Percentiles rank a stretch among this genome's conserved stretches.
phyloP scores from a whole-genome alignment of 1,284 basidiomycete species.

The Kwoniella shivajii region DNA sequence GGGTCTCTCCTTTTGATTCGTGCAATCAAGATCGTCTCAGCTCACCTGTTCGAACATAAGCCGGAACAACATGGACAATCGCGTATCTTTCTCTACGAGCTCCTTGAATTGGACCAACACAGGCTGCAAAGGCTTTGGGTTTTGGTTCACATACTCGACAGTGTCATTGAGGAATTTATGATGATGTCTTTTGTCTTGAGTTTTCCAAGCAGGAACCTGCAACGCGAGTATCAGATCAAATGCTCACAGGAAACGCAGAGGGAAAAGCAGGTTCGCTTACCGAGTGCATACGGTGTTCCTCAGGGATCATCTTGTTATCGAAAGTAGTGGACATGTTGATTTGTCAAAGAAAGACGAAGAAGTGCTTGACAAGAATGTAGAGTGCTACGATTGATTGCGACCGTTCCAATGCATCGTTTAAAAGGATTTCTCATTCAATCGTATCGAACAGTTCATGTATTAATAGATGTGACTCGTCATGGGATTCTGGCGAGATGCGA shows the following conservation, averaged over 20 bases:
- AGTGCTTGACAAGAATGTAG: no score
- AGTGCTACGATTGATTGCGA: no score
- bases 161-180: slow-evolving; percentile 45
- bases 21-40: not conserved
- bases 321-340: no score
- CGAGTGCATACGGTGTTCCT: slow-evolving; percentile 42
- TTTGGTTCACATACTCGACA: slow-evolving; percentile 40
- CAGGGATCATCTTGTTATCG: no score
- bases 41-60: slow-evolving; percentile 54
- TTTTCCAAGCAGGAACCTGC: slow-evolving; percentile 45
- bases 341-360: no score
- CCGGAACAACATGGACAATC: slow-evolving; percentile 55
- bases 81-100: slow-evolving; percentile 55
- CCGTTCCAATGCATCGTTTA: no score
- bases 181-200: slow-evolving; percentile 49
- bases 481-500: no score
- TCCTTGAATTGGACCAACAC: slow-evolving; percentile 56
- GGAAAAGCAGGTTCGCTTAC: slow-evolving; percentile 13
- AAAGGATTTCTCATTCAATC: no score
- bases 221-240: not conserved
- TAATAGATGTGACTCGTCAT: no score
- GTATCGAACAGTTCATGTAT: no score
- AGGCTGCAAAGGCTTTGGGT: slow-evolving; percentile 45
- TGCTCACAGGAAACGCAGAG: not conserved
- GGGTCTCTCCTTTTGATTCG: not conserved